Conservation (phyloP, 768 basidiomycete genomes). For the Leucocoprinus sp. region DNA sequence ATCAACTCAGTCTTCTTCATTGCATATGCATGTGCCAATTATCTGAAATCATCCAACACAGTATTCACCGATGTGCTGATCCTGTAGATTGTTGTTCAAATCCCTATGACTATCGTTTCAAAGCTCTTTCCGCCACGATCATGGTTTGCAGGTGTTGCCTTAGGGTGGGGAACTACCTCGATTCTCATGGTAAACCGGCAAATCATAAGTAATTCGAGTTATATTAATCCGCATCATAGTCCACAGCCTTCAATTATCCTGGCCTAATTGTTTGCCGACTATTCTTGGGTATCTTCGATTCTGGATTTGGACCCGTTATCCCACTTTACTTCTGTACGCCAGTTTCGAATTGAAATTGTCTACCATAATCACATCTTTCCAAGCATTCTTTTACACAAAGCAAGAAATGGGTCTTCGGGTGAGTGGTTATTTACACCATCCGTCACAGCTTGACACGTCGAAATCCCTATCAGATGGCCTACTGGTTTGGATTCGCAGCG, state of each 20-base stretch:
- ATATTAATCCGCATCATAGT: conserved; percentile 27
- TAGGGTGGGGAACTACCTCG: conserved; percentile 74
- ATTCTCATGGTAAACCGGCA: conserved; percentile 53
- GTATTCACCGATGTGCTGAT: not conserved
- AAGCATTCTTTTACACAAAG: conserved; percentile 75
- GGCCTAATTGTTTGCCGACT: conserved; percentile 52
- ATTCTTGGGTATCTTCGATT: conserved; percentile 69
- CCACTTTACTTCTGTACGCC: conserved; percentile 69
- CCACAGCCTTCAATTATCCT: conserved; percentile 51
- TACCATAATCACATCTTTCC: not conserved
- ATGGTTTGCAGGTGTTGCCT: conserved; percentile 59
- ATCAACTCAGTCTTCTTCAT: conserved; percentile 72
- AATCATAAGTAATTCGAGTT: not conserved
- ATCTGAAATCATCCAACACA: too few species aligned
- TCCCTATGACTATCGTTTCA: conserved; percentile 57
- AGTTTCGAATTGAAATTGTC: not conserved
- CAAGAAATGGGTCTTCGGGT: conserved; percentile 65
- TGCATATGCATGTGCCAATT: conserved; percentile 48
- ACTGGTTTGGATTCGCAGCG: conserved; percentile 82
- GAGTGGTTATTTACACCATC: too few species aligned
- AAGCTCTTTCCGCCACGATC: conserved; percentile 62
- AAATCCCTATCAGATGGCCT: conserved; percentile 64
- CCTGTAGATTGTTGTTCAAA: conserved; percentile 55
- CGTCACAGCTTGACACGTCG: too few species aligned
- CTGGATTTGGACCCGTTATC: conserved; percentile 70